Percentiles rank a stretch among this genome's conserved stretches.
Evolutionary conservation across 1,284 basidiomycete genomes (phyloP).

Genomic region (Chalciporus sp.): DNA sequence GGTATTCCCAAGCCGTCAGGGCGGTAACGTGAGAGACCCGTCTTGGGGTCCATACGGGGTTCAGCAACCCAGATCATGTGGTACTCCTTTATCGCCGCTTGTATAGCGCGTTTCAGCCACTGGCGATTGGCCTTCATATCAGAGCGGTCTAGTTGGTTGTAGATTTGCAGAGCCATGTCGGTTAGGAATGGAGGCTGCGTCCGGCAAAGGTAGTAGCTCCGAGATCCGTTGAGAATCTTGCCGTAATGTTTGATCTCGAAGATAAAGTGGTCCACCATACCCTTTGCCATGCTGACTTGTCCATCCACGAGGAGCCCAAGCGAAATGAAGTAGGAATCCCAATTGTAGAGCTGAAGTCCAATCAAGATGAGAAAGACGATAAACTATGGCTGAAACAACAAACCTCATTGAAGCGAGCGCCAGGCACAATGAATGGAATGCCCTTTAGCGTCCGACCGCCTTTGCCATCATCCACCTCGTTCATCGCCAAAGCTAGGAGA

Average conservation of each 20-base stretch:
- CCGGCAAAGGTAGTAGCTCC: conserved; percentile 91
- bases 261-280: conserved; percentile 98
- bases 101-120: conserved; percentile 95
- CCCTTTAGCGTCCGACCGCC: conserved; percentile 85
- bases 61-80: conserved; percentile 96
- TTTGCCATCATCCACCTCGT: conserved; percentile 81
- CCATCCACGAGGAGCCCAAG: conserved; percentile 95
- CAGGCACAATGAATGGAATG: conserved; percentile 95
- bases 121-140: conserved; percentile 81
- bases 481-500: conserved; percentile 94
- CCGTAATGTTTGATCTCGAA: conserved; percentile 99
- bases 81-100: conserved; percentile 98
- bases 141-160: conserved; percentile 89
- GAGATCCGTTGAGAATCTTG: conserved; percentile 82
- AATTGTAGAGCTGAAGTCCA: conserved; percentile 73
- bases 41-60: conserved; percentile 91
- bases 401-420: conserved; percentile 97
- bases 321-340: conserved; percentile 94
- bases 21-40: conserved; percentile 91
- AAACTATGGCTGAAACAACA: conserved; percentile 23
- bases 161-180: conserved; percentile 98
- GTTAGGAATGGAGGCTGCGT: conserved; percentile 98
- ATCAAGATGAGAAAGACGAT: conserved; percentile 12
- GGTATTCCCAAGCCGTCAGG: conserved; percentile 96
- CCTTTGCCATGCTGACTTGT: conserved; percentile 90